These are phyloP conservation scores for Solanum chacoense DNA, from an alignment of 305 asterid genomes.

Conservation along the genomic window DNA sequence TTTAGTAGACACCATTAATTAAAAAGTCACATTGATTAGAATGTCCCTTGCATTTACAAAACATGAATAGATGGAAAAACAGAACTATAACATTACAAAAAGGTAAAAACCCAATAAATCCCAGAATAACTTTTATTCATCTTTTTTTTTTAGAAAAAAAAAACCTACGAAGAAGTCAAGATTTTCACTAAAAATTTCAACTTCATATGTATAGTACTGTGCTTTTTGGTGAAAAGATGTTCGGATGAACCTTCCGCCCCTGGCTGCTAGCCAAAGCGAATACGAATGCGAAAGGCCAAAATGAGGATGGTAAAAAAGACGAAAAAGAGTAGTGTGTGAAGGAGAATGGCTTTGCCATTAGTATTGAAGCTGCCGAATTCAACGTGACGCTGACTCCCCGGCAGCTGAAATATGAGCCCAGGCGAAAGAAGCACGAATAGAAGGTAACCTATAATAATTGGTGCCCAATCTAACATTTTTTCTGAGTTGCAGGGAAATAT, in stretches of 20 bases:
- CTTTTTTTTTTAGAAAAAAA: not conserved
- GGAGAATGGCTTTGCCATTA: slow-evolving; percentile 38
- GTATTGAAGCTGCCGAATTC: slow-evolving; percentile 48
- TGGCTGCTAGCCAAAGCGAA: slow-evolving; percentile 3
- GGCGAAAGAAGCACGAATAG: slow-evolving; percentile 43
- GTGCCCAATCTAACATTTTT: slow-evolving; percentile 49
- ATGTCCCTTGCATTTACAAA: not conserved
- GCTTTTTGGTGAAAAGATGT: not conserved
- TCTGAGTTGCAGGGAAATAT: not conserved
- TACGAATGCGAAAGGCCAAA: slow-evolving; percentile 32
- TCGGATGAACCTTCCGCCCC: not conserved
- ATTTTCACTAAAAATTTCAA: not conserved
- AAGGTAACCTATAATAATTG: slow-evolving; percentile 32
- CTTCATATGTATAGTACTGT: not conserved
- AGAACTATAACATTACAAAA: not conserved
- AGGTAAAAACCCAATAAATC: not conserved
- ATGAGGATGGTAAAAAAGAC: slow-evolving; percentile 34
- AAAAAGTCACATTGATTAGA: not conserved
- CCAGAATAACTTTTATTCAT: not conserved
- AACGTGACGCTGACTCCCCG: slow-evolving; percentile 29
- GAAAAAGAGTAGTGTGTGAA: slow-evolving; percentile 43
- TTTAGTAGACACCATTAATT: not conserved
- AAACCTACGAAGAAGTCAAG: not conserved
- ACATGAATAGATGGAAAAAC: not conserved
- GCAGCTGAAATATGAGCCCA: slow-evolving; percentile 42